Evolutionary conservation across 108 stramenopile genomes (phyloP), one percentile per base, ranked within the genome.

Genomic region (Parietichytrium sp.): DNA sequence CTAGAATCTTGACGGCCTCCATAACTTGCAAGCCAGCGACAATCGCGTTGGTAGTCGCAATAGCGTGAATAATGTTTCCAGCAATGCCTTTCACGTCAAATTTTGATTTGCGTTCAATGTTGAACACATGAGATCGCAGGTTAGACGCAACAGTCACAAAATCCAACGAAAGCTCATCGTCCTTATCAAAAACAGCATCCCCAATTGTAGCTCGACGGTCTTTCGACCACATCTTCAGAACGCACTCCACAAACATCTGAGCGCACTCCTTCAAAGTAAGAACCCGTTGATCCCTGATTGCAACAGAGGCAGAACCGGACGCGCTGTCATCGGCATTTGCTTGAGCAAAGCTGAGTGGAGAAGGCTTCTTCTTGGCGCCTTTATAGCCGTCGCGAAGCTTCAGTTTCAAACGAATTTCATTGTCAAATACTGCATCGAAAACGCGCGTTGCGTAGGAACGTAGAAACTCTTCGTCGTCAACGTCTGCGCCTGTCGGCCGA

Each of bases 11-110:
- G 42, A 90, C 29, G 20, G 90, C 90, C 47, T 86, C 86, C 42
- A 84, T 51, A 25, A 85, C 86, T 85, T 91, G 88, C 54, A 88
- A 50, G 3, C 87, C 89, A 20, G 97, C 96, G 49, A 95, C 95
- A 85, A 99, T 97, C 33, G 99, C 99, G 92, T 99, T 99, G 61
- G 97, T 99, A 15, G 99, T 98, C 52, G 99, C 97, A 88, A 99
- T 96, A 54, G 98, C 98, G 26, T 97, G 97, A 83, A 99, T 97
- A 54, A 98, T 99, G 85, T 99, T 99, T 8, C 97, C 97, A 13
- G 97, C 99, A 52, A 98, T 96, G 31, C 99, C 97, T 90, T 98
- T 98, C 87, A 87, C 88, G 82, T 98, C 95, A 27, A 90, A 82
- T 52, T 87, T 88, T 85, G 93, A 93, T 47, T 93, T 83, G 27